A percentile compares a stretch with the other conserved stretches of the same genome.
These are phyloP conservation scores for Trichophaea hybrida DNA, from an alignment of 2,329 filamentous ascomycete species.

Conservation along the genomic window DNA sequence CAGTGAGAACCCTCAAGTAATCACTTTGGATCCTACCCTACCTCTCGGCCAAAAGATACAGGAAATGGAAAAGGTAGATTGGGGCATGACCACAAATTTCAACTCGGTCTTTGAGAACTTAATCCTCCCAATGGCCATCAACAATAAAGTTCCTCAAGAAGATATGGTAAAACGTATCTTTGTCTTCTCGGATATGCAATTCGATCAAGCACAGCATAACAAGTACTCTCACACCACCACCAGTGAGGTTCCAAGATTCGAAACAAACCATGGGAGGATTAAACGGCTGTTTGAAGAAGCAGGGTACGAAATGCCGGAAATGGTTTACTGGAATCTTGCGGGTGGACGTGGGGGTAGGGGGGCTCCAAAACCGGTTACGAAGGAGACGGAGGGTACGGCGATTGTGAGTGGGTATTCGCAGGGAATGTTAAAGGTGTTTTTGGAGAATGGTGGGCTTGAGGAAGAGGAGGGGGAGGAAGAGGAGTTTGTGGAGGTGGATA, in stretches of 20 bases:
- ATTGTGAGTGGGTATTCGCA: slow-evolving; percentile 45
- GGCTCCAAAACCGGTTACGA: slow-evolving; percentile 38
- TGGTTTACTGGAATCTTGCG: slow-evolving; percentile 49
- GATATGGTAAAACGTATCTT: slow-evolving; percentile 49
- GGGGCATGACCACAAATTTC: slow-evolving; percentile 40
- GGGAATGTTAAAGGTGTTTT: slow-evolving; percentile 43
- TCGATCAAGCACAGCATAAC: slow-evolving; percentile 32
- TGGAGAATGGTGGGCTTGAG: slow-evolving; percentile 38
- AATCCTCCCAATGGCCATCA: slow-evolving; percentile 41
- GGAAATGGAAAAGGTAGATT: slow-evolving; percentile 29
- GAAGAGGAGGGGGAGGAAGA: slow-evolving; percentile 32
- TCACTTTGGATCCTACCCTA: slow-evolving; percentile 32
- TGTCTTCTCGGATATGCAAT: slow-evolving; percentile 49
- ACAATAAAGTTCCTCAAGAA: slow-evolving; percentile 38
- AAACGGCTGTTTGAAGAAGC: slow-evolving; percentile 34
- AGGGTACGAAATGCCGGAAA: slow-evolving; percentile 44
- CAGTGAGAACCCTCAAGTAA: slow-evolving; percentile 32
- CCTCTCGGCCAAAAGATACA: slow-evolving; percentile 35
- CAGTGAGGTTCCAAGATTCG: slow-evolving; percentile 29
- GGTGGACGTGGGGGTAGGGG: slow-evolving; percentile 26
- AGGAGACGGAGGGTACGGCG: slow-evolving; percentile 35
- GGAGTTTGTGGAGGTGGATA: slow-evolving; percentile 12
- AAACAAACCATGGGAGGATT: slow-evolving; percentile 39
- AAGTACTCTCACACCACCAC: too few relatives aligned
- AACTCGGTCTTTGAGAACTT: slow-evolving; percentile 41